phyloP scores from a whole-genome alignment of 2,329 filamentous ascomycete species.

The Simplicillium sp. region DNA sequence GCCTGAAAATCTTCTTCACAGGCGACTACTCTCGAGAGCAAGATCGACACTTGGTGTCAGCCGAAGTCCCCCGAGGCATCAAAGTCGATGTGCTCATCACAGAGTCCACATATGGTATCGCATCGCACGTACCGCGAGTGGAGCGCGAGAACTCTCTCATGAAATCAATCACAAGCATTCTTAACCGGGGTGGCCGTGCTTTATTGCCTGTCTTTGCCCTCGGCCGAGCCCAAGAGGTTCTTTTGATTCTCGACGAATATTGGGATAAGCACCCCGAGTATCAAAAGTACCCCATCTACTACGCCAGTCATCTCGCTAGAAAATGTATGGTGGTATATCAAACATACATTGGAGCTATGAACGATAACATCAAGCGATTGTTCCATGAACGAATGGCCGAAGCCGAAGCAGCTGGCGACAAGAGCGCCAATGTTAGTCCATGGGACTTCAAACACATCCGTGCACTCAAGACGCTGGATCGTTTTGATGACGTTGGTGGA shows the following conservation, averaged over 20 bases:
- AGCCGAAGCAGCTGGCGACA: constrained; percentile 70
- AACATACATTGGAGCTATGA: constrained; percentile 97
- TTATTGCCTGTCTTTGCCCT: constrained; percentile 94
- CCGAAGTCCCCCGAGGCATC: constrained; percentile 77
- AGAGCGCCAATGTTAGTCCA: constrained; percentile 67
- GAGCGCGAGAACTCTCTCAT: constrained; percentile 90
- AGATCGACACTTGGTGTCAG: constrained; percentile 90
- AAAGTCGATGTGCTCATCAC: constrained; percentile 96
- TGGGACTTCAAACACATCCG: constrained; percentile 97
- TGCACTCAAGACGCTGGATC: constrained; percentile 82
- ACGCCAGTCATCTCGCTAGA: constrained; percentile 86
- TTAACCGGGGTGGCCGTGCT: constrained; percentile 86
- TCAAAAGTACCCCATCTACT: constrained; percentile 91
- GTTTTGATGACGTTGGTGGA: constrained; percentile 90
- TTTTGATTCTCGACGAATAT: constrained; percentile 93
- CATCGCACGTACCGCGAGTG: constrained; percentile 80
- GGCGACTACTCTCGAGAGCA: constrained; percentile 96
- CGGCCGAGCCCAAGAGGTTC: constrained; percentile 83
- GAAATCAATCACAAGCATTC: constrained; percentile 85
- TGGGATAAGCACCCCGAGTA: constrained; percentile 85
- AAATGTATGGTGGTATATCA: constrained; percentile 99
- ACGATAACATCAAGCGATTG: constrained; percentile 96
- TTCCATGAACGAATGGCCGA: constrained; percentile 89
- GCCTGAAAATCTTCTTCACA: constrained; percentile 93
- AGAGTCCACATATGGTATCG: constrained; percentile 94